Evolutionary conservation across 352 stramenopile species (phyloP).

Genomic region (Plasmopara viticola): DNA sequence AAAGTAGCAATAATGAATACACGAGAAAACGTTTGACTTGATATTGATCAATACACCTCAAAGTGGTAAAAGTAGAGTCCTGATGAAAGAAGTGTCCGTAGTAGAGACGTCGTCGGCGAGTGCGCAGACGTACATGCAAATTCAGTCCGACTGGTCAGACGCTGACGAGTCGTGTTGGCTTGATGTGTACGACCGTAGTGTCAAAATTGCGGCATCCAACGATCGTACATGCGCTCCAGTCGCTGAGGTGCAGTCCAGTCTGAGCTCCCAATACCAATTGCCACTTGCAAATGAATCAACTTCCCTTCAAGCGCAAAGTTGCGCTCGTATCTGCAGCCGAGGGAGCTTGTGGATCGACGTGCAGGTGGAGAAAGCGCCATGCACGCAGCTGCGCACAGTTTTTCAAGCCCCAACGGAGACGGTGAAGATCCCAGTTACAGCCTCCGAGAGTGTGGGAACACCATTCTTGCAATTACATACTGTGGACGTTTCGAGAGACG

Average conservation of each 20-base stretch:
- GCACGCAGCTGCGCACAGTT: constrained; percentile 23
- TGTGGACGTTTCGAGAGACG: constrained; percentile 46
- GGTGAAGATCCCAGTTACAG: constrained; percentile 21
- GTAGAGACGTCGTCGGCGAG: constrained; percentile 4
- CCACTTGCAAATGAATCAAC: constrained; percentile 14
- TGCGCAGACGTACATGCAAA: constrained; percentile 45
- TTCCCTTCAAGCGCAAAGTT: constrained; percentile 3
- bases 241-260: constrained; percentile 15
- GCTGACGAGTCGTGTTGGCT: constrained; percentile 34
- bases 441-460: background rate
- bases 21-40: too few species aligned
- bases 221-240: constrained; percentile 5
- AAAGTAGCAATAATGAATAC: too few species aligned
- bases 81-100: constrained; percentile 7
- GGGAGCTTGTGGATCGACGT: constrained; percentile 47
- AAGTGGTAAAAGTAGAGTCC: too few species aligned
- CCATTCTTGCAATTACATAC: constrained; percentile 35
- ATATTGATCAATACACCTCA: too few species aligned
- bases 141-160: constrained; percentile 52
- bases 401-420: constrained; percentile 51
- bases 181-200: constrained; percentile 47
- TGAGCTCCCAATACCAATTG: constrained; percentile 42
- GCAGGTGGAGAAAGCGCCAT: constrained; percentile 15
- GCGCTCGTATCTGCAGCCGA: constrained; percentile 32
- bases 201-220: constrained; percentile 13